Evolutionary conservation across 345 rosid species (phyloP), one percentile per base, ranked within the genome.

Genomic region (Durio zibethinus): DNA sequence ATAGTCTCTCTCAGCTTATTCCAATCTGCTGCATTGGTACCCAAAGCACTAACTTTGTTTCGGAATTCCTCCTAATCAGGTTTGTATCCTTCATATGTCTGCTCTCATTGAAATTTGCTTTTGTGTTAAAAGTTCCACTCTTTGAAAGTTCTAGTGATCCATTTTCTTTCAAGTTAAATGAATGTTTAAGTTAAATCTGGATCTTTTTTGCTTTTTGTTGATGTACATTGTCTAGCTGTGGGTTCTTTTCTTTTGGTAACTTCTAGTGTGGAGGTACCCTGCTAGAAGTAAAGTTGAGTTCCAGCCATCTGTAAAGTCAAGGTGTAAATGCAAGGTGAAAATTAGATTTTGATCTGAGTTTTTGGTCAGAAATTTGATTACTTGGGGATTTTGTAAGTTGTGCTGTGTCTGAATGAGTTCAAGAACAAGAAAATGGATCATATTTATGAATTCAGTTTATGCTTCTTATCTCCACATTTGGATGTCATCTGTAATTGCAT

Each of bases 21-120:
- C 27, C 76, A 70, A 47, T 69, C 73, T 52, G 45, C 82, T 33
- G 27, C 76, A 56, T 53, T 54, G 62, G 25, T 43, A 27, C 10
- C 31, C 42, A 48, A n/a, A n/a, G 3, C 33, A 47, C 59, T 65
- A 16, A 42, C 67, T 31, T 31, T 61, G 47, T 54, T 48, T 7
- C 76, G 80, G 75, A 84, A 81, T 81, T 82, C 81, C 83, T 80
- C 83, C 48, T 59, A 53, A 56, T 65, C 78, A 82, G 90, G 86
- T 85, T 48, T 62, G 82, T 74, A 50, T 73, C 67, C 38, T 66
- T 72, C 76, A 20, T 38, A 59, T 67, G n/a, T 60, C 69, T 62
- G 25, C 81, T 65, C 31, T 75, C 73, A 20, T 25, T 66, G 27
- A 15, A 31, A 53, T 79, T 80, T 50, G 42, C 23, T 66, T 72